phyloP scores from a whole-genome alignment of 2,329 filamentous ascomycete genomes.

The Cercospora canescens region DNA sequence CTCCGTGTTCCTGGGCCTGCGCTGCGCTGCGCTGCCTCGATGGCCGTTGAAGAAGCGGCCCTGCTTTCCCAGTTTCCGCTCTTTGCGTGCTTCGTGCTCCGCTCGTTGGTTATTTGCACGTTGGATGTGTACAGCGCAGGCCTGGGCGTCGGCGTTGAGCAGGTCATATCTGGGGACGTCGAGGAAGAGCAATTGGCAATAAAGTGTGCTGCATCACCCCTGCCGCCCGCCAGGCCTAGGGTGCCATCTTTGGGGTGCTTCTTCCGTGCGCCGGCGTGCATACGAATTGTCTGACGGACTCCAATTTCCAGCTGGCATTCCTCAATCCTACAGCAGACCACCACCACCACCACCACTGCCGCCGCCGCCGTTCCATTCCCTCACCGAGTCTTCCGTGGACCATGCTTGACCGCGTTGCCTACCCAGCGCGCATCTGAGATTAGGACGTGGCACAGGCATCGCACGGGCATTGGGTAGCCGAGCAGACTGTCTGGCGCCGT shows the following conservation, averaged over 20 bases:
- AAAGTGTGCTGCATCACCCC: conserved; percentile 2
- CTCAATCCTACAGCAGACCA: not conserved
- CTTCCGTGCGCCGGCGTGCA: not conserved
- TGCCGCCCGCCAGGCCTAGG: not conserved
- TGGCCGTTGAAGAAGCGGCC: not conserved
- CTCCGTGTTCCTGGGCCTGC: not conserved
- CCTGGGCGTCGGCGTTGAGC: not conserved
- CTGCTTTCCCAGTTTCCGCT: conserved; percentile 5
- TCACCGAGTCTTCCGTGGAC: not conserved
- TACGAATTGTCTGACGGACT: not conserved
- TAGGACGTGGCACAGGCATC: conserved; percentile 17
- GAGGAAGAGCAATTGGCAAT: conserved; percentile 9
- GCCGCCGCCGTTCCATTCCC: not conserved
- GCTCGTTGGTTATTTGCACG: not conserved
- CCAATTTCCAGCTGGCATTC: conserved; percentile 9
- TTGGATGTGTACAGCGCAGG: not conserved
- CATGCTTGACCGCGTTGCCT: conserved; percentile 15
- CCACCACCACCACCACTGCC: not conserved
- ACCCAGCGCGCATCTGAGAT: conserved; percentile 27
- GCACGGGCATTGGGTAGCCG: not conserved
- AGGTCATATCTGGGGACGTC: not conserved
- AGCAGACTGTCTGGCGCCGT: conserved; percentile 13
- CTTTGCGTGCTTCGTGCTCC: not conserved
- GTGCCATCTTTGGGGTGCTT: not conserved
- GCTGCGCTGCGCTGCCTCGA: not conserved